Base-by-base conservation (phyloP, 768 basidiomycete genomes). In the Phaeotremella skinneri region DNA sequence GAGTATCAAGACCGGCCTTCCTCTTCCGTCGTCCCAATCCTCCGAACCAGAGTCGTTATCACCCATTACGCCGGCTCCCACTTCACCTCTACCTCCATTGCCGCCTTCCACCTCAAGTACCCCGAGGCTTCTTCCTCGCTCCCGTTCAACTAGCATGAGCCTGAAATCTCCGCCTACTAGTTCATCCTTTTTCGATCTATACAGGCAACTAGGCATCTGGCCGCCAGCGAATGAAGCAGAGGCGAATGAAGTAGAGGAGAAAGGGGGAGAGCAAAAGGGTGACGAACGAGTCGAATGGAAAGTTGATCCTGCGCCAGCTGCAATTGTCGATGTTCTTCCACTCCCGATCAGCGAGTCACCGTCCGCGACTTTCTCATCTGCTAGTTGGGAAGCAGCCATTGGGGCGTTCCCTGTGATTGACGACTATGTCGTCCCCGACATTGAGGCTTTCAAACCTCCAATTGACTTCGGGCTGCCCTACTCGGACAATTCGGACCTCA, bases 201-300 rank as follows among this genome's bases (percentile, higher is more conserved):
- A 76, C 55, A 70, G 68, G 53, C 70, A 76, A 45, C 59, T 76
- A 1, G 74, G 74, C 1, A 74, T 76, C n/a, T 70, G 67, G 65
- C 74, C 74, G 0, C 66, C 67, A 6, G 50, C 59, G 3, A 66
- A 69, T 23, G 61, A 72, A 45, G 27, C 49, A 9, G 60, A 56
- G 21, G 26, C 17, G 25, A 50, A 53, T 34, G 31, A 51, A 41
- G 16, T 20, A n/a, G 21, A 23, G 43, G 39, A 45, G 52, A 30
- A 52, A 16, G 49, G 29, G 11, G 30, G 25, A 14, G 52, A 56
- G 20, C 32, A 49, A 26, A 32, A 41, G 7, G 32, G 54, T 7
- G 55, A 54, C 7, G 58, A 55, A 26, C 16, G 30, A 37, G 14
- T 20, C 23, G n/a, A 25, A 27, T 31, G 34, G 52, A 37, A 32